Evolutionary conservation across 1,284 basidiomycete species (phyloP).

Genomic region (Ganoderma leucocontextum): DNA sequence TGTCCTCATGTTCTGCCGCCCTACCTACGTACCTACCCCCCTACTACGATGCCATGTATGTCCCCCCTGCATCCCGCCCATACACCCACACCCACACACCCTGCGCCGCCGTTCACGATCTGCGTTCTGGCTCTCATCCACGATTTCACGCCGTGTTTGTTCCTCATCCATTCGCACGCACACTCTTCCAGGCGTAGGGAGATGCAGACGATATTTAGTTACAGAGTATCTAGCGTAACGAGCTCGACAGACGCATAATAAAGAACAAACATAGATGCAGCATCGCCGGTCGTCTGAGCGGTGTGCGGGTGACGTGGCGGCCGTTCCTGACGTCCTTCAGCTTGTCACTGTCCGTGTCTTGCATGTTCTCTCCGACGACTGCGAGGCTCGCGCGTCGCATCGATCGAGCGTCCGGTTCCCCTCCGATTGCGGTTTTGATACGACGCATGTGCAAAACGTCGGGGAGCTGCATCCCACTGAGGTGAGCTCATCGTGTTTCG

Average conservation of each 20-base stretch:
- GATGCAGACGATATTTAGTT: constrained; percentile 6
- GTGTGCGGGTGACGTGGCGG: too few species aligned
- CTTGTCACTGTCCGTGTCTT: too few species aligned
- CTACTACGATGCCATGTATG: neutral
- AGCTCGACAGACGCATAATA: constrained; percentile 1
- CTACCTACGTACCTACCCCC: neutral
- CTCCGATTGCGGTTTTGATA: too few species aligned
- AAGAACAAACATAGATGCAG: neutral
- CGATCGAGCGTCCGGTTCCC: too few species aligned
- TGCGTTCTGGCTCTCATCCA: neutral
- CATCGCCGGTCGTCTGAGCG: neutral
- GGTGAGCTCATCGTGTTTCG: too few species aligned
- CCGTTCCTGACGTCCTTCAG: too few species aligned
- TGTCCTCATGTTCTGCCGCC: constrained; percentile 1
- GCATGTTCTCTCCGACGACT: too few species aligned
- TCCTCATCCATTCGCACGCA: neutral
- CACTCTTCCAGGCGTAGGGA: neutral
- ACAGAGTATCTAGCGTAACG: constrained; percentile 3
- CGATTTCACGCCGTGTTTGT: neutral
- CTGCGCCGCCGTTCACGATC: neutral
- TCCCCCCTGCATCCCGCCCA: neutral
- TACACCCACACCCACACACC: neutral
- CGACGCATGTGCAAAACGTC: too few species aligned
- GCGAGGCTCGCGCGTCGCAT: too few species aligned
- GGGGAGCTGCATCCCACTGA: too few species aligned